A percentile compares a stretch with the other conserved stretches of the same genome.
Evolutionary conservation across 1,139 yeast genomes (phyloP).

Genomic region (Taiozyma sp.): DNA sequence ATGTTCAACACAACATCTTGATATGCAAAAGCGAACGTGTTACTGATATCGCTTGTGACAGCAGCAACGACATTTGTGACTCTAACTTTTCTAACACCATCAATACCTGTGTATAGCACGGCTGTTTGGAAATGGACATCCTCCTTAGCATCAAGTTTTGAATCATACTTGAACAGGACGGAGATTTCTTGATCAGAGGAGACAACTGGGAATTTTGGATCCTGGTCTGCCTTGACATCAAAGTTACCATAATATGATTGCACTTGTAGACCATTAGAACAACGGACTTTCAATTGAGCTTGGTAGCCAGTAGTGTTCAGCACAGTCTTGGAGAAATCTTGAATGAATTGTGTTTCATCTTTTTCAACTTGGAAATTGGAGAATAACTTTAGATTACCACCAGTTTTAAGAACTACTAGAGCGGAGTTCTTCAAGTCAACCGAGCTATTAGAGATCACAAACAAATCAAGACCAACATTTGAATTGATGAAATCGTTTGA

Average conservation of each 20-base stretch:
- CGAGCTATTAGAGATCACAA: constrained; percentile 58
- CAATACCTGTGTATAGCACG: constrained; percentile 68
- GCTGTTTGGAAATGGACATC: constrained; percentile 95
- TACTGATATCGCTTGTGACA: constrained; percentile 67
- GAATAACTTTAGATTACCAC: constrained; percentile 67
- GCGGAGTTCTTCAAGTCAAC: constrained; percentile 77
- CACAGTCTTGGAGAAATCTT: constrained; percentile 49
- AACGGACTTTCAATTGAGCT: constrained; percentile 78
- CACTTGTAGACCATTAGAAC: constrained; percentile 85
- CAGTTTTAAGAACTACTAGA: constrained; percentile 59
- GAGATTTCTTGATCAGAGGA: constrained; percentile 64
- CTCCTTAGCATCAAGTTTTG: constrained; percentile 59
- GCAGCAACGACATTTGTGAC: constrained; percentile 80
- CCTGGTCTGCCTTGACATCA: constrained; percentile 29
- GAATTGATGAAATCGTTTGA: constrained; percentile 50
- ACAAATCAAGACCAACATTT: constrained; percentile 74
- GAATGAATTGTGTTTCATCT: constrained; percentile 63
- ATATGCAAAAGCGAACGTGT: constrained; percentile 78
- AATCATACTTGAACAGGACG: constrained; percentile 72
- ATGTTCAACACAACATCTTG: constrained; percentile 73
- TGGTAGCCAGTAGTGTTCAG: constrained; percentile 58
- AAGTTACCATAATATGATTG: constrained; percentile 66
- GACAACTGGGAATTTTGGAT: constrained; percentile 68
- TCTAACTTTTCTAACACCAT: constrained; percentile 78
- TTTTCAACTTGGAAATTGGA: constrained; percentile 61